phyloP scores from a whole-genome alignment of 23 red algal species.

The Gracilariopsis chorda region DNA sequence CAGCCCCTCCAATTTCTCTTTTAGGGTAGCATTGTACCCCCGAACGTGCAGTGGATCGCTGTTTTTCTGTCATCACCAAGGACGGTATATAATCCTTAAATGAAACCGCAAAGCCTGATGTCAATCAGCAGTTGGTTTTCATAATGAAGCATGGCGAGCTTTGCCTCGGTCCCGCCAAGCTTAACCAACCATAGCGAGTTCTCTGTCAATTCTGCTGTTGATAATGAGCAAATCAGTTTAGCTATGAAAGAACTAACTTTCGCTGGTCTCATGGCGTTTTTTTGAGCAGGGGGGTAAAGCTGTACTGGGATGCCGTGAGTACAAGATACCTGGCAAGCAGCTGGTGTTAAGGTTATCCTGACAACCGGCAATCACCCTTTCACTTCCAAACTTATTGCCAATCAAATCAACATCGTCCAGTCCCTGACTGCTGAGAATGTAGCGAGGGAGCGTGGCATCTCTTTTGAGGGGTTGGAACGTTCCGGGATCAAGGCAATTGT shows the following conservation, averaged over 20 bases:
- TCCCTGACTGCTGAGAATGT: conserved; percentile 61
- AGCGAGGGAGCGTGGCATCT: conserved; percentile 76
- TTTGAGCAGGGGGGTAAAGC: conserved; percentile 90
- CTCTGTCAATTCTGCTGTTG: conserved; percentile 56
- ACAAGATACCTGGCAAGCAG: conserved; percentile 78
- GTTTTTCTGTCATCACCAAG: conserved; percentile 37
- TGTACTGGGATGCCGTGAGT: conserved; percentile 75
- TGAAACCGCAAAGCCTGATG: conserved; percentile 39
- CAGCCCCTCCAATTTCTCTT: conserved; percentile 67
- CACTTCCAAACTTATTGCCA: conserved; percentile 92
- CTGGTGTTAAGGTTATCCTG: conserved; percentile 96
- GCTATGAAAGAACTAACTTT: conserved; percentile 81
- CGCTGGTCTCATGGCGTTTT: conserved; percentile 86
- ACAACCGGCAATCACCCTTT: conserved; percentile 93
- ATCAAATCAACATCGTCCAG: conserved; percentile 77
- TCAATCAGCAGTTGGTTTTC: conserved; percentile 60
- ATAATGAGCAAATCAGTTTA: conserved; percentile 79
- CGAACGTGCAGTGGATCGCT: conserved; percentile 80
- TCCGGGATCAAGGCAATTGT: conserved; percentile 76
- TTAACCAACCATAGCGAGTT: conserved; percentile 45
- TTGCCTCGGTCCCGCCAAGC: conserved; percentile 74
- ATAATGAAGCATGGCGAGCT: conserved; percentile 84
- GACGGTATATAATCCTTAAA: conserved; percentile 46
- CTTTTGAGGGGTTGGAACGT: conserved; percentile 55
- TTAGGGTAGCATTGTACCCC: conserved; percentile 98